Evolutionary conservation across 2,329 filamentous ascomycete species (phyloP).

Genomic region (Exophiala phaeomuriformis): DNA sequence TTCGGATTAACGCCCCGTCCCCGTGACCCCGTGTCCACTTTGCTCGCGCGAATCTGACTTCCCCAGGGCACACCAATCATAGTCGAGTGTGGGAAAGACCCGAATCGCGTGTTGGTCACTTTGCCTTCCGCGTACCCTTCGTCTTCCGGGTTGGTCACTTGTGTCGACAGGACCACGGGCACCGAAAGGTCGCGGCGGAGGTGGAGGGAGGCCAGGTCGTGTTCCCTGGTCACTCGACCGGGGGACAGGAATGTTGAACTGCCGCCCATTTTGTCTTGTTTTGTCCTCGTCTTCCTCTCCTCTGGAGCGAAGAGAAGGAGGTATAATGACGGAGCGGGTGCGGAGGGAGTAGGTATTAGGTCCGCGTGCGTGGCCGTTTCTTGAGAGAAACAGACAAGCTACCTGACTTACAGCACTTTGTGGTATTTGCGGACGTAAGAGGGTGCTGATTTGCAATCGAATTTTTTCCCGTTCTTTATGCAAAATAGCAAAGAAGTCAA

Average conservation of each 20-base stretch:
- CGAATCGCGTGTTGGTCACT: constrained; percentile 86
- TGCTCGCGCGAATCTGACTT: constrained; percentile 79
- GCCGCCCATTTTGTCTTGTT: not conserved
- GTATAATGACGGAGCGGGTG: not conserved
- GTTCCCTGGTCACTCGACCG: constrained; percentile 52
- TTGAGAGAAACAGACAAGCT: no score
- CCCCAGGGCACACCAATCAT: constrained; percentile 78
- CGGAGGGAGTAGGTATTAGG: no score
- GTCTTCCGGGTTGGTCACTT: constrained; percentile 48
- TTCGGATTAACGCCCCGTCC: constrained; percentile 54
- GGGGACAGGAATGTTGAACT: constrained; percentile 73
- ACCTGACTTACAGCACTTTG: no score
- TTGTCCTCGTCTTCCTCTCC: not conserved
- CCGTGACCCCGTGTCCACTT: constrained; percentile 84
- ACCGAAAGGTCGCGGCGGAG: constrained; percentile 80
- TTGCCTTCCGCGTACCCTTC: constrained; percentile 69
- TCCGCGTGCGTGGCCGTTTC: no score
- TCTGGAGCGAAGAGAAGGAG: not conserved
- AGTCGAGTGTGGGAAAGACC: constrained; percentile 77
- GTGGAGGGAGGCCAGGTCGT: constrained; percentile 73
- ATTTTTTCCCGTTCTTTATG: not conserved
- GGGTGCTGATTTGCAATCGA: no score
- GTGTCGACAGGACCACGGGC: constrained; percentile 61
- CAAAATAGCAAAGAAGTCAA: not conserved
- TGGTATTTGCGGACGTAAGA: no score